Conservation (phyloP, 352 stramenopile genomes). For the Blastocystis sp. region DNA sequence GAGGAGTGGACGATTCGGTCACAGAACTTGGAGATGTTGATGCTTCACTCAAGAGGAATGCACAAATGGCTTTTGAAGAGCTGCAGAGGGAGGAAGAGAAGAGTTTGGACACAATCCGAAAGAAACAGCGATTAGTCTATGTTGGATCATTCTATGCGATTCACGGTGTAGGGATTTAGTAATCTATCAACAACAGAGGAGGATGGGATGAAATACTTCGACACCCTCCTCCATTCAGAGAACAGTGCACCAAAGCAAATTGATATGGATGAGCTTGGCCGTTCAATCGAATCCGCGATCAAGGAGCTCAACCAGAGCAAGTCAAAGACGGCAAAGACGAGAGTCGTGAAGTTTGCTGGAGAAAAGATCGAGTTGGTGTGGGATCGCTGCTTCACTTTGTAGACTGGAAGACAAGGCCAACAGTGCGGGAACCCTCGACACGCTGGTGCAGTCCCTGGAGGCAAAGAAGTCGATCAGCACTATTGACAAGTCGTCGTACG, state of each 20-base stretch:
- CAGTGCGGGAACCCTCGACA: constrained; percentile 74
- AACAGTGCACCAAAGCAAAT: neutral
- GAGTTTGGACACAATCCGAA: constrained; percentile 20
- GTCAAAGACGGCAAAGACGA: constrained; percentile 72
- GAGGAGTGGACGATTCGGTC: constrained; percentile 1
- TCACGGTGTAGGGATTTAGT: constrained; percentile 29
- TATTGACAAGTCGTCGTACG: constrained; percentile 85
- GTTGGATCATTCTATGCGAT: neutral
- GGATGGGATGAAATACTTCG: neutral
- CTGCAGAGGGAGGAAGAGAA: constrained; percentile 41
- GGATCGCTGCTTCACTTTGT: neutral
- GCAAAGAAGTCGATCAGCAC: constrained; percentile 83
- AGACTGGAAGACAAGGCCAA: constrained; percentile 70
- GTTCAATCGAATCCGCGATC: constrained; percentile 17
- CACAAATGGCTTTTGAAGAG: constrained; percentile 44
- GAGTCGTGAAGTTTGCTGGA: constrained; percentile 82
- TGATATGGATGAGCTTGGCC: neutral
- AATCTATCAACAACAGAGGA: constrained; percentile 24
- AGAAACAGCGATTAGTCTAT: constrained; percentile 40
- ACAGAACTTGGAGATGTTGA: constrained; percentile 37
- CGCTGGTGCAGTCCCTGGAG: constrained; percentile 78
- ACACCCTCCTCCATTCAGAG: neutral
- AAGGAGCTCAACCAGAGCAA: constrained; percentile 27
- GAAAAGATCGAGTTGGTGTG: constrained; percentile 78
- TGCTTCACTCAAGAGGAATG: constrained; percentile 46